Evolutionary conservation across 169 alveolate species (phyloP).

Genomic region (Plasmodium knowlesi): DNA sequence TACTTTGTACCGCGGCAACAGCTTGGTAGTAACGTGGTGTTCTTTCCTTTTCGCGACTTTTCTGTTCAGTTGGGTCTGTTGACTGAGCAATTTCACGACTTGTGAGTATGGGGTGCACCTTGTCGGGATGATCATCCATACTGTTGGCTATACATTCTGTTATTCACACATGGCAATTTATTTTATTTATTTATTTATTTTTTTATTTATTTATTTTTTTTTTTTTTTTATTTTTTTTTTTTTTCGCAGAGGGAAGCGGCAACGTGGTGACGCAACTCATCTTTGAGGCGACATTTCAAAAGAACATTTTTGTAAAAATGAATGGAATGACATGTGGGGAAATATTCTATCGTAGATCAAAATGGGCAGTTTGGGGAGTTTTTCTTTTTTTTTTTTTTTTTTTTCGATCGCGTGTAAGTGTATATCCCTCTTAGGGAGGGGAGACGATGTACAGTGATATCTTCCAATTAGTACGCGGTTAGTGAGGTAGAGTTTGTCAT

Average conservation of each 20-base stretch:
- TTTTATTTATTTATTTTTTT: no score
- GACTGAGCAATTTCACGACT: not conserved
- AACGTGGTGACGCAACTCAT: not conserved
- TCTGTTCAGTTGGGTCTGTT: not conserved
- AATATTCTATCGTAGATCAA: not conserved
- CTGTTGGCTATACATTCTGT: not conserved
- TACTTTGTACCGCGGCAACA: not conserved
- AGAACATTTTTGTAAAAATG: not conserved
- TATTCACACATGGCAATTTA: not conserved
- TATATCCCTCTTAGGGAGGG: not conserved
- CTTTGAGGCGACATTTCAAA: not conserved
- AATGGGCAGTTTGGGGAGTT: not conserved
- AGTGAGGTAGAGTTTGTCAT: not conserved
- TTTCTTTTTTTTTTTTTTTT: not conserved
- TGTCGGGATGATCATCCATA: not conserved
- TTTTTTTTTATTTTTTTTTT: no score
- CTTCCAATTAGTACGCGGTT: not conserved
- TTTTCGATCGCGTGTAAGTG: not conserved
- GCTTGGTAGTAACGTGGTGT: not conserved
- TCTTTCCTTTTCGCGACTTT: not conserved
- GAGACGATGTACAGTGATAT: not conserved
- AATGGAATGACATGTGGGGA: not conserved
- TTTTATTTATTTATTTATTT: no score
- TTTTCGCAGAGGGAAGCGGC: not conserved
- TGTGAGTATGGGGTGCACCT: not conserved